Evolutionary conservation across 331 rosid species (phyloP), one percentile per base, ranked within the genome.

Genomic region (Acacia concinna): DNA sequence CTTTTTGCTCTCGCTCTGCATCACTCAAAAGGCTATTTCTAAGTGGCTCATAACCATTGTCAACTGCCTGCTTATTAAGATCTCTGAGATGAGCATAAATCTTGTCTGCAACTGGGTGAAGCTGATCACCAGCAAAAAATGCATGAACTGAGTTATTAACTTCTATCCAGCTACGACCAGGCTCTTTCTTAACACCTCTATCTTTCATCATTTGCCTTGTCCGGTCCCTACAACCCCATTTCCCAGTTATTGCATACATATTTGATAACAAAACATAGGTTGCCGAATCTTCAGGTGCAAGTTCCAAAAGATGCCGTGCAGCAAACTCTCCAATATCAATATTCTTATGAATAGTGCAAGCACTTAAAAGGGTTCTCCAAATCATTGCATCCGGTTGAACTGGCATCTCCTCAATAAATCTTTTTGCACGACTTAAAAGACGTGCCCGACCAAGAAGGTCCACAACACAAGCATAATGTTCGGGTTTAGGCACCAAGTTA

Each of bases 321-420:
- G 98, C 94, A 86, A 80, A 88, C 86, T 91, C 97, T 75, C 98
- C 98, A 72, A 94, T 88, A 74, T 88, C 92, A 60, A 83, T 78
- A 75, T 92, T 88, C 87, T 89, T 92, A 73, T 85, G 92, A 81
- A 85, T 81, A 59, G 78, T 84, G 83, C 92, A 92, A 41, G 97
- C 92, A 88, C 98, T 94, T 81, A 91, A 87, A 66, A 94, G 91
- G 74, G 98, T 89, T 86, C 98, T 86, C 98, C 98, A 94, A 35
- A 88, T 78, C 90, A 88, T 88, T 65, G 97, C 90, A 84, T 91
- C 97, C 49, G 95, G 94, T 81, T 85, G 81, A 74, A 92, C 82
- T 31, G 97, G 94, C 98, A 94, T 94, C 82, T 81, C 90, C 71
- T 84, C 88, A 41, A 91, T 75, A 74, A 91, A 88, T 57, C 69